Percentiles rank a stretch among this genome's conserved stretches.
These are phyloP conservation scores for Herpetomonas muscarum DNA, from an alignment of 208 protist species.

Conservation along the genomic window DNA sequence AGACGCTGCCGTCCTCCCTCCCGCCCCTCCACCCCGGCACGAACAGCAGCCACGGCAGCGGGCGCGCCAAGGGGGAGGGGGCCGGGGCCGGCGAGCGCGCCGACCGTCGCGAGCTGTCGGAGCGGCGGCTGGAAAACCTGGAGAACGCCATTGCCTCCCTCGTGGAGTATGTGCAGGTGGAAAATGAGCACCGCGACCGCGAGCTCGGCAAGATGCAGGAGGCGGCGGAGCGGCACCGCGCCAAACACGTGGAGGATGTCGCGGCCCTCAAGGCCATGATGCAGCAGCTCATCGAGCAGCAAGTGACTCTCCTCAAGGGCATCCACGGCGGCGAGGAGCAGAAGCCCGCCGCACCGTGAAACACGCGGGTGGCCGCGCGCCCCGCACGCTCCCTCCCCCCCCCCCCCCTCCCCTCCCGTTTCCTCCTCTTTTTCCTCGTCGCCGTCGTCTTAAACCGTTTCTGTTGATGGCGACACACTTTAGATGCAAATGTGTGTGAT, in stretches of 20 bases:
- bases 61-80: background rate
- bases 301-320: slow-evolving; percentile 13
- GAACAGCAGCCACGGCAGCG: slow-evolving; percentile 3
- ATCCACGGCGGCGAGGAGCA: background rate
- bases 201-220: slow-evolving; percentile 23
- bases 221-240: slow-evolving; percentile 21
- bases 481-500: too few relatives aligned
- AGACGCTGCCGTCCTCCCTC: too few relatives aligned
- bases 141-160: slow-evolving; percentile 52
- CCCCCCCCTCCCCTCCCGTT: background rate
- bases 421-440: slow-evolving; percentile 1
- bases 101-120: slow-evolving; percentile 1
- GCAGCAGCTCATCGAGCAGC: slow-evolving; percentile 37
- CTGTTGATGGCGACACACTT: background rate
- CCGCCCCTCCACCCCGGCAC: too few relatives aligned
- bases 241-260: slow-evolving; percentile 30
- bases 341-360: background rate
- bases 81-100: background rate
- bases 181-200: slow-evolving; percentile 20
- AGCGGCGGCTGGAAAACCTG: slow-evolving; percentile 46
- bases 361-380: background rate
- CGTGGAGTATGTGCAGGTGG: slow-evolving; percentile 28
- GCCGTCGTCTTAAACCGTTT: background rate
- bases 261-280: slow-evolving; percentile 40
- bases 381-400: background rate